These are phyloP conservation scores for Colletotrichum sp. DNA, from an alignment of 2,329 filamentous ascomycete genomes.

Conservation along the genomic window DNA sequence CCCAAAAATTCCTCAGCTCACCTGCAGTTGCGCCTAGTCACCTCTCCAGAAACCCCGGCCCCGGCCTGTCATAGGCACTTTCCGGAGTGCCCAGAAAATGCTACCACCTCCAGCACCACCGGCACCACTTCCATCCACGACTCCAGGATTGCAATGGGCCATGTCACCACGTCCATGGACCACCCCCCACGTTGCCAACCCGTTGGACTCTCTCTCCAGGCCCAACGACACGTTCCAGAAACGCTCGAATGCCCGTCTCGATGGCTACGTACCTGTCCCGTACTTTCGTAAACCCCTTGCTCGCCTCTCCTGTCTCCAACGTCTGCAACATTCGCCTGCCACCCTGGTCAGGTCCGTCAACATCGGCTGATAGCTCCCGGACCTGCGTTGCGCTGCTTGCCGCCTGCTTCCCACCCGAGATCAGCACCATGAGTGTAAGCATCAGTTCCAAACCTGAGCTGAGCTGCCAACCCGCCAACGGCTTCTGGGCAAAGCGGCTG, in stretches of 20 bases:
- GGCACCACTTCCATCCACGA: background rate
- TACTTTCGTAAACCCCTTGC: background rate
- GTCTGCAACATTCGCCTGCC: background rate
- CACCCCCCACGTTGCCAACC: slow-evolving; percentile 10
- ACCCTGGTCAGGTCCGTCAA: background rate
- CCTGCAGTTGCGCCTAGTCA: background rate
- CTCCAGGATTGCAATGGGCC: background rate
- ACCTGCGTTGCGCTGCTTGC: background rate
- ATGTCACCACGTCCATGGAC: background rate
- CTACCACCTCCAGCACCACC: background rate
- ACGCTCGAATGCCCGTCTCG: background rate
- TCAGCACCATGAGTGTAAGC: slow-evolving; percentile 2
- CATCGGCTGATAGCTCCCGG: slow-evolving; percentile 9
- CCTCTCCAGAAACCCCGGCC: background rate
- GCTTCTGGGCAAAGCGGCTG: background rate
- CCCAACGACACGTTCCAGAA: background rate
- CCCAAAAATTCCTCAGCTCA: slow-evolving; percentile 16
- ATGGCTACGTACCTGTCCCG: background rate
- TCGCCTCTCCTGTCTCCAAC: background rate
- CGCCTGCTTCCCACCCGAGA: background rate
- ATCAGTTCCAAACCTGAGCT: background rate
- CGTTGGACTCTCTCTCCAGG: background rate
- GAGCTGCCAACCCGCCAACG: background rate
- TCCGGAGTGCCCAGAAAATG: background rate
- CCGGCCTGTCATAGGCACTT: background rate